phyloP scores from a whole-genome alignment of 2,329 filamentous ascomycete species.

The Penicillium italicum region DNA sequence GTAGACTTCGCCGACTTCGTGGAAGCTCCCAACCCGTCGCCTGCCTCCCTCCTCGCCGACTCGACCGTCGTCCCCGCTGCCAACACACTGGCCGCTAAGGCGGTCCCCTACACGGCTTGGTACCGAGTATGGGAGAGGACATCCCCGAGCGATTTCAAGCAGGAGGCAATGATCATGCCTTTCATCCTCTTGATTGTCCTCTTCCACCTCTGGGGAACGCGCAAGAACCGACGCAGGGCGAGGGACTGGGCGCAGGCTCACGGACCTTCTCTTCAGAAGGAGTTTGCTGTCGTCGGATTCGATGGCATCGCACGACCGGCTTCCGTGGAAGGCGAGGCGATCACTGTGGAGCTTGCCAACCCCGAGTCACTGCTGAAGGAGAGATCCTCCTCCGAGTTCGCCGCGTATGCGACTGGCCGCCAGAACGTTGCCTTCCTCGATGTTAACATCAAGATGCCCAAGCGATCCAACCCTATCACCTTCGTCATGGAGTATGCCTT shows the following conservation, averaged over 20 bases:
- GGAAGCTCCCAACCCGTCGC: constrained; percentile 65
- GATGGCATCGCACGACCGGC: constrained; percentile 50
- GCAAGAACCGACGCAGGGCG: constrained; percentile 74
- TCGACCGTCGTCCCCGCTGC: constrained; percentile 42
- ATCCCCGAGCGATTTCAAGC: constrained; percentile 75
- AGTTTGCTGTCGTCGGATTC: constrained; percentile 88
- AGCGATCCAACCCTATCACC: constrained; percentile 78
- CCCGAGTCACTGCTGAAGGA: constrained; percentile 69
- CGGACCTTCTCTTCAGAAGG: constrained; percentile 65
- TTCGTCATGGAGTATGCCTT: constrained; percentile 64
- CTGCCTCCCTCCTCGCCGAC: constrained; percentile 47
- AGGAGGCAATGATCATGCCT: constrained; percentile 76
- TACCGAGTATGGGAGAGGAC: constrained; percentile 95
- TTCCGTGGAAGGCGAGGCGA: constrained; percentile 44
- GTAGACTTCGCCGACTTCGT: constrained; percentile 94
- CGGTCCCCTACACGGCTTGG: constrained; percentile 82
- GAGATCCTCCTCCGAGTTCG: constrained; percentile 81
- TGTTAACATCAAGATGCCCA: constrained; percentile 73
- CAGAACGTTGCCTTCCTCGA: constrained; percentile 92
- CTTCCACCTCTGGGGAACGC: constrained; percentile 76
- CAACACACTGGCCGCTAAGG: constrained; percentile 48
- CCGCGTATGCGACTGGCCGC: constrained; percentile 83
- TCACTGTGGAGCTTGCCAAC: constrained; percentile 41
- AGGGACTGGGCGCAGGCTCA: constrained; percentile 76
- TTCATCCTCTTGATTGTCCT: constrained; percentile 70